A percentile compares a stretch with the other conserved stretches of the same genome.
Conservation (phyloP, 2,329 filamentous ascomycete species). For the Phialocephala sp. region DNA sequence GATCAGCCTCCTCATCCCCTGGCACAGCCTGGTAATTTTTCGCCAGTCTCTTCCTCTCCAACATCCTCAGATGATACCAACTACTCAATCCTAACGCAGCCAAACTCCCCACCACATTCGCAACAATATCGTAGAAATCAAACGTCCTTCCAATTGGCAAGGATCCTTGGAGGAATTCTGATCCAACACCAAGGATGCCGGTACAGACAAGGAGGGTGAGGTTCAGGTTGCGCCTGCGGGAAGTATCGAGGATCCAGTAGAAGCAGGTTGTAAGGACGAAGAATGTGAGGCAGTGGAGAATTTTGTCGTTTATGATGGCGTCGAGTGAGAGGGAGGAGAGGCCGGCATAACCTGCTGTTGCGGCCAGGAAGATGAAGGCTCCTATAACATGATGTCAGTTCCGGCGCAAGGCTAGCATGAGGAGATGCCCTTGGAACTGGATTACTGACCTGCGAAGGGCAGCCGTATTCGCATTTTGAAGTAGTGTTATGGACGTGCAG, state of each 20-base stretch:
- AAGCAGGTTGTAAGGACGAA: constrained; percentile 86
- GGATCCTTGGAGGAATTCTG: constrained; percentile 76
- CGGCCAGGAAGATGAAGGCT: constrained; percentile 71
- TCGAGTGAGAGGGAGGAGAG: constrained; percentile 68
- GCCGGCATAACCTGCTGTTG: constrained; percentile 79
- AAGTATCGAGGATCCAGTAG: constrained; percentile 97
- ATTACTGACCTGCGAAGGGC: constrained; percentile 78
- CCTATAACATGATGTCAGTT: constrained; percentile 52
- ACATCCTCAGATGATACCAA: constrained; percentile 95
- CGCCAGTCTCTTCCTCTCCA: constrained; percentile 80
- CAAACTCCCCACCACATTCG: constrained; percentile 83
- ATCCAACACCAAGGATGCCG: constrained; percentile 70
- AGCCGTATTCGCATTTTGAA: constrained; percentile 80
- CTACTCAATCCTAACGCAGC: constrained; percentile 75
- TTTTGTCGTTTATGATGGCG: constrained; percentile 80
- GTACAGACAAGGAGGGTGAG: constrained; percentile 84
- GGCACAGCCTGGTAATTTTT: constrained; percentile 76
- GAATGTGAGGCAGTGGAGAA: constrained; percentile 86
- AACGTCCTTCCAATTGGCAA: constrained; percentile 74
- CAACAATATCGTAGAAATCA: constrained; percentile 84
- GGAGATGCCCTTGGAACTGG: constrained; percentile 12
- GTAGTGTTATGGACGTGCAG: neutral
- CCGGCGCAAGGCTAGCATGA: constrained; percentile 2
- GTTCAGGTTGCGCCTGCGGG: constrained; percentile 82
- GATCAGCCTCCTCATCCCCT: constrained; percentile 64